A percentile compares a stretch with the other conserved stretches of the same genome.
phyloP scores from a whole-genome alignment of 192 early-diverging fungal genomes.

The Chytriomyces hyalinus region DNA sequence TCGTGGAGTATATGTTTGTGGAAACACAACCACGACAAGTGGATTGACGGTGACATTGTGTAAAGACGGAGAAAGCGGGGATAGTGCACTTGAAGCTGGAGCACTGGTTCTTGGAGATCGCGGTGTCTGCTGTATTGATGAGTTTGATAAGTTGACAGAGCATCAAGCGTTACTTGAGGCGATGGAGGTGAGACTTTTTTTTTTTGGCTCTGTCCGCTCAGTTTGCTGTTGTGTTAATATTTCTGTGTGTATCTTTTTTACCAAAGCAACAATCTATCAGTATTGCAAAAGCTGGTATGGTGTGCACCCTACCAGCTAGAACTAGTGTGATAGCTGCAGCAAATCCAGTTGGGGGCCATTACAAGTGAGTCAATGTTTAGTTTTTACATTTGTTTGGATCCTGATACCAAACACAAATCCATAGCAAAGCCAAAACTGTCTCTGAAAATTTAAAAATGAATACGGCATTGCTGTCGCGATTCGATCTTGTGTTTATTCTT shows the following conservation, averaged over 20 bases:
- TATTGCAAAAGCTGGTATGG: slow-evolving; percentile 79
- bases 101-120: slow-evolving; percentile 81
- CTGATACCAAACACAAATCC: neutral
- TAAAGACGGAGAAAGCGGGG: slow-evolving; percentile 70
- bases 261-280: slow-evolving; percentile 73
- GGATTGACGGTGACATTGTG: slow-evolving; percentile 72
- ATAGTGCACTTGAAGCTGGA: slow-evolving; percentile 73
- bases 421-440: slow-evolving; percentile 75
- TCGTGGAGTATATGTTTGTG: slow-evolving; percentile 78
- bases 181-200: slow-evolving; percentile 61
- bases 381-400: neutral
- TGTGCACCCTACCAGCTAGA: slow-evolving; percentile 78
- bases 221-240: neutral
- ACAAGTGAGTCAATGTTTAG: slow-evolving; percentile 55
- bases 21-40: slow-evolving; percentile 65
- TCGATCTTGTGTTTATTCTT: slow-evolving; percentile 83
- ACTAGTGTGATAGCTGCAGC: slow-evolving; percentile 83
- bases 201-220: neutral
- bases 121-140: slow-evolving; percentile 86
- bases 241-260: neutral
- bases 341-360: slow-evolving; percentile 84
- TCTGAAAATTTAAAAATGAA: slow-evolving; percentile 83
- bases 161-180: slow-evolving; percentile 81
- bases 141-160: slow-evolving; percentile 85
- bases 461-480: slow-evolving; percentile 74